phyloP scores from a whole-genome alignment of 2,329 filamentous ascomycete genomes.

The Colletotrichum graminicola region DNA sequence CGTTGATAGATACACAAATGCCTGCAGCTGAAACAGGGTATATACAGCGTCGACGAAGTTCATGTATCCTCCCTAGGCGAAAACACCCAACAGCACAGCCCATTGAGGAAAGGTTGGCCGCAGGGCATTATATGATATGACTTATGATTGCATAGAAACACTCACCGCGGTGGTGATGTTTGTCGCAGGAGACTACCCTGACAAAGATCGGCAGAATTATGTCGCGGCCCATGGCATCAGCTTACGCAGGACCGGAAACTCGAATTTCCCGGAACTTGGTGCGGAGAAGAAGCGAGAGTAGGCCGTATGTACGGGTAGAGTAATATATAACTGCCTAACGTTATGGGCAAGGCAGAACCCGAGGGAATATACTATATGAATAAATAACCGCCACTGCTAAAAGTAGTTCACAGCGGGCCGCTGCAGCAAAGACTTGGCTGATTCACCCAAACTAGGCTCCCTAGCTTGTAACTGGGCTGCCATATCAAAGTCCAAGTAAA shows the following conservation, averaged over 20 bases:
- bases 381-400: not conserved
- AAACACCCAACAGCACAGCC: not conserved
- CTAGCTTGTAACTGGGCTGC: not conserved
- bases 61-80: not conserved
- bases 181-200: not conserved
- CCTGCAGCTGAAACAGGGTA: not conserved
- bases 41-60: not conserved
- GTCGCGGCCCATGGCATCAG: not conserved
- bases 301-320: no score
- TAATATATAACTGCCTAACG: not conserved
- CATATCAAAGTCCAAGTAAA: not conserved
- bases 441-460: no score
- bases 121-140: not conserved
- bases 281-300: not conserved
- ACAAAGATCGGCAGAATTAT: no score
- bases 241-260: not conserved
- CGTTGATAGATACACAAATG: not conserved
- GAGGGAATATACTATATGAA: not conserved
- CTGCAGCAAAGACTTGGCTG: not conserved
- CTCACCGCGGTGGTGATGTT: not conserved
- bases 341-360: not conserved
- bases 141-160: not conserved
- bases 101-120: not conserved
- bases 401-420: not conserved
- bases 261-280: not conserved